phyloP scores from a whole-genome alignment of 805 yeast genomes.

The Kregervanrija fluxuum region DNA sequence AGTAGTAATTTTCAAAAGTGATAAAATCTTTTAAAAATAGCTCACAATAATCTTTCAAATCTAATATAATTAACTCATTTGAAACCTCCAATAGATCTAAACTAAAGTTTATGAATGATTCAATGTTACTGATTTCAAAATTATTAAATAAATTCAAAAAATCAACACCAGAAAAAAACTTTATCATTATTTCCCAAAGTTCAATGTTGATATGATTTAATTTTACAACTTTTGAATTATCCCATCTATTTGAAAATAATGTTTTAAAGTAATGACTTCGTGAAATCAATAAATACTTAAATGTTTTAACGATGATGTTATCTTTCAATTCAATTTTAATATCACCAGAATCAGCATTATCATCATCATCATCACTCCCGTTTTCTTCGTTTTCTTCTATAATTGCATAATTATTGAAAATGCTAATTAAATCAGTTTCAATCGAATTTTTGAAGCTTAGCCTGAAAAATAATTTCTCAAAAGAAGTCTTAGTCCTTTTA shows the following conservation, averaged over 20 bases:
- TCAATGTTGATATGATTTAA: constrained; percentile 35
- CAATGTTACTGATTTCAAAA: constrained; percentile 13
- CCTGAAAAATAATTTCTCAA: too few species aligned
- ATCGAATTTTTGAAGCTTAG: too few species aligned
- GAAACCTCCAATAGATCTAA: constrained; percentile 54
- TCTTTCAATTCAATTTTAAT: constrained; percentile 35
- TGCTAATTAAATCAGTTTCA: too few species aligned
- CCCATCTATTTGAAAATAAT: constrained; percentile 51
- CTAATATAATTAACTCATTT: constrained; percentile 56
- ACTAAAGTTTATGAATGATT: constrained; percentile 43
- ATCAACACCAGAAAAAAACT: constrained; percentile 50
- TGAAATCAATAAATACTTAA: constrained; percentile 44
- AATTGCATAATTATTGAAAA: too few species aligned
- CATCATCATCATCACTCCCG: constrained; percentile 1
- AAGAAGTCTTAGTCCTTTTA: too few species aligned
- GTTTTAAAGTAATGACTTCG: constrained; percentile 62
- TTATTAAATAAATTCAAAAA: not conserved
- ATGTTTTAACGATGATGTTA: constrained; percentile 34
- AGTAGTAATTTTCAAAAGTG: constrained; percentile 50
- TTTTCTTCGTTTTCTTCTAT: too few species aligned
- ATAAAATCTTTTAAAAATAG: constrained; percentile 49
- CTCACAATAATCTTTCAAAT: constrained; percentile 57
- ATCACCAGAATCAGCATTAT: constrained; percentile 18
- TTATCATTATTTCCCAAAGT: constrained; percentile 44
- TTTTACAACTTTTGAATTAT: constrained; percentile 2